A percentile compares a stretch with the other conserved stretches of the same genome.
Evolutionary conservation across 73 alveolate species (phyloP).

Genomic region (Stentor roeselii): DNA sequence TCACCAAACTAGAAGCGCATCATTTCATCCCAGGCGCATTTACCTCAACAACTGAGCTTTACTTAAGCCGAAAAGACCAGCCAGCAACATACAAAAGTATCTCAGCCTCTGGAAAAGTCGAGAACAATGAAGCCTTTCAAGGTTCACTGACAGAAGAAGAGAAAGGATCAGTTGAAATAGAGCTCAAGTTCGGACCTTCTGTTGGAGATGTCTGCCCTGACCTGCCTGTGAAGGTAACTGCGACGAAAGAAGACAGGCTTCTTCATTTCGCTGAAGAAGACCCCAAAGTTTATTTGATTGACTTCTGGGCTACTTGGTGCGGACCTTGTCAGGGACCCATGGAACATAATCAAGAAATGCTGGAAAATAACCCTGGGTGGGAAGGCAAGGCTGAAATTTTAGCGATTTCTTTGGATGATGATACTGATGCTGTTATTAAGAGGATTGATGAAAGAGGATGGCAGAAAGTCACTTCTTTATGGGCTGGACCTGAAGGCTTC

Average conservation of each 20-base stretch:
- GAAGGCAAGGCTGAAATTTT: conserved; percentile 46
- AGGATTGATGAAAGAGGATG: conserved; percentile 44
- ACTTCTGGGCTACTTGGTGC: conserved; percentile 73
- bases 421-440: conserved; percentile 21
- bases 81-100: not conserved
- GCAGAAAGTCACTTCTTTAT: conserved; percentile 38
- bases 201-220: conserved; percentile 20
- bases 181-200: conserved; percentile 17
- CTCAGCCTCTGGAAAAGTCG: not conserved
- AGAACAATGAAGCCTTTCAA: not conserved
- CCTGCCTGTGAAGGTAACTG: conserved; percentile 25
- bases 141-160: not conserved
- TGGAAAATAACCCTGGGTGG: conserved; percentile 37
- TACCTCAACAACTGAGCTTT: not conserved
- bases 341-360: conserved; percentile 64
- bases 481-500: conserved; percentile 32
- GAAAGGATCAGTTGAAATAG: conserved; percentile 3
- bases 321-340: conserved; percentile 61
- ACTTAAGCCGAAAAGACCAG: not conserved
- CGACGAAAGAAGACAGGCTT: conserved; percentile 24
- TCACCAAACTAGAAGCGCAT: not conserved
- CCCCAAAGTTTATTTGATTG: conserved; percentile 44
- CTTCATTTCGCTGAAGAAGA: conserved; percentile 26
- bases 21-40: too few species aligned
- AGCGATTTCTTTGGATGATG: conserved; percentile 40